A percentile compares a stretch with the other conserved stretches of the same genome.
phyloP scores from a whole-genome alignment of 208 protist genomes.

The Leptomonas pyrrhocoris region DNA sequence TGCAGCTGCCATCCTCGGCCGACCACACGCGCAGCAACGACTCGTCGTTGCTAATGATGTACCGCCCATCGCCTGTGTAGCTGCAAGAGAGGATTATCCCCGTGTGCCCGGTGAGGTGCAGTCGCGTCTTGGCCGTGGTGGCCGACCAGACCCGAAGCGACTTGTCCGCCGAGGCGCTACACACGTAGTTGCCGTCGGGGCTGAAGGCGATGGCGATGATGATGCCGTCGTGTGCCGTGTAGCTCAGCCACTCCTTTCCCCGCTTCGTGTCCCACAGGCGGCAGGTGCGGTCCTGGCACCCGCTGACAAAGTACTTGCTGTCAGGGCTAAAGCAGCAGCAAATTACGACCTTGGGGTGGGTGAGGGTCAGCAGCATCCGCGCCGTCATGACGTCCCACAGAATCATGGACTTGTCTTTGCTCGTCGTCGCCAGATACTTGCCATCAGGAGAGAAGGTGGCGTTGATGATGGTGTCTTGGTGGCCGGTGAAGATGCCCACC shows the following conservation, averaged over 20 bases:
- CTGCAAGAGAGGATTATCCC: conserved; percentile 86
- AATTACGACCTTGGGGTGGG: conserved; percentile 87
- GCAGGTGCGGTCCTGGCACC: conserved; percentile 89
- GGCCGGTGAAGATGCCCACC: conserved; percentile 87
- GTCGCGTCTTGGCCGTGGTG: conserved; percentile 61
- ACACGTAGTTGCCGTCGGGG: conserved; percentile 72
- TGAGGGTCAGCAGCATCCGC: conserved; percentile 72
- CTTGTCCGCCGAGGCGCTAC: conserved; percentile 82
- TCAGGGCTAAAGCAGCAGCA: conserved; percentile 90
- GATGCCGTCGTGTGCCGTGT: conserved; percentile 80
- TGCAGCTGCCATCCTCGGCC: conserved; percentile 58
- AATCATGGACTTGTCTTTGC: conserved; percentile 88
- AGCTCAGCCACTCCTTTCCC: conserved; percentile 69
- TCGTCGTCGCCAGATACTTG: conserved; percentile 89
- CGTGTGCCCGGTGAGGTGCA: conserved; percentile 70
- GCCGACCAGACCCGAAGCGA: conserved; percentile 87
- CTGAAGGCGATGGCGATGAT: conserved; percentile 84
- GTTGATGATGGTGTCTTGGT: conserved; percentile 85
- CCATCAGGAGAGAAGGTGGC: conserved; percentile 83
- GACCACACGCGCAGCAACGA: conserved; percentile 76
- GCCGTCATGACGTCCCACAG: conserved; percentile 88
- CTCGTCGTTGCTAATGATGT: conserved; percentile 92
- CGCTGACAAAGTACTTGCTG: conserved; percentile 81
- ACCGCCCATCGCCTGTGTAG: conserved; percentile 74
- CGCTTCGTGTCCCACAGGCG: conserved; percentile 80